Evolutionary conservation across 163 green algal species (phyloP).

Genomic region (Chlorella variabilis): DNA sequence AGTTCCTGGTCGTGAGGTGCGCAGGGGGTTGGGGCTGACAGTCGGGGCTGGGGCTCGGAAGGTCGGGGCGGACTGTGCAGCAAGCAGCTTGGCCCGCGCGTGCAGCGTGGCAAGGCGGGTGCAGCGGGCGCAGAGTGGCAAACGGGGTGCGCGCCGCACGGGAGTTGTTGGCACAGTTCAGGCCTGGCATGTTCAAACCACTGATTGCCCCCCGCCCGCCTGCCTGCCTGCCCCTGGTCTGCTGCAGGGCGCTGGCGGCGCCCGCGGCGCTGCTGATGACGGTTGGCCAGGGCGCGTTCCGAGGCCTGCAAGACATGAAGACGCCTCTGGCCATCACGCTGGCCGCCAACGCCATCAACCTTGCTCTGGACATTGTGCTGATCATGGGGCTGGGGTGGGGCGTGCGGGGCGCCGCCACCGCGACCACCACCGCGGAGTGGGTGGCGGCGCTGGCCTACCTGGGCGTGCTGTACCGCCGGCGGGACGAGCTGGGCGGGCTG

Average conservation of each 20-base stretch:
- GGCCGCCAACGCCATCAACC: conserved; percentile 69
- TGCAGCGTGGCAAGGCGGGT: too few relatives aligned
- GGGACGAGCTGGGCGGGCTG: conserved; percentile 60
- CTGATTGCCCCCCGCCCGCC: too few relatives aligned
- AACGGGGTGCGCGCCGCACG: too few relatives aligned
- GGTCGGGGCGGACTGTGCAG: too few relatives aligned
- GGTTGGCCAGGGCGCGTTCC: conserved; percentile 68
- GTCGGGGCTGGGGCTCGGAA: too few relatives aligned
- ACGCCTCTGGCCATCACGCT: conserved; percentile 72
- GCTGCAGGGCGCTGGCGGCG: conserved; percentile 59
- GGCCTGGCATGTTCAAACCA: too few relatives aligned
- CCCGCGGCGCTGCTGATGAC: conserved; percentile 70
- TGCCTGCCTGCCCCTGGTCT: not conserved
- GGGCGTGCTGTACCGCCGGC: conserved; percentile 43
- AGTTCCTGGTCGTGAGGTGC: conserved; percentile 64
- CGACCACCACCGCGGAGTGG: conserved; percentile 68
- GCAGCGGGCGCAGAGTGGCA: too few relatives aligned
- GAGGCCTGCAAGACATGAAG: conserved; percentile 70
- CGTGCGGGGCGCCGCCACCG: conserved; percentile 66
- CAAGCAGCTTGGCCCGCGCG: too few relatives aligned
- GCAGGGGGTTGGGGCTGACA: too few relatives aligned
- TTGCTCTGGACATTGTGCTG: conserved; percentile 62
- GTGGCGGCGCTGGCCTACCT: conserved; percentile 61
- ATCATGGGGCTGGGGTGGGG: conserved; percentile 69
- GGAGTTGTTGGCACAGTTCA: too few relatives aligned